phyloP scores from a whole-genome alignment of 1,284 basidiomycete genomes.

The Microbotryum silenes-acaulis region DNA sequence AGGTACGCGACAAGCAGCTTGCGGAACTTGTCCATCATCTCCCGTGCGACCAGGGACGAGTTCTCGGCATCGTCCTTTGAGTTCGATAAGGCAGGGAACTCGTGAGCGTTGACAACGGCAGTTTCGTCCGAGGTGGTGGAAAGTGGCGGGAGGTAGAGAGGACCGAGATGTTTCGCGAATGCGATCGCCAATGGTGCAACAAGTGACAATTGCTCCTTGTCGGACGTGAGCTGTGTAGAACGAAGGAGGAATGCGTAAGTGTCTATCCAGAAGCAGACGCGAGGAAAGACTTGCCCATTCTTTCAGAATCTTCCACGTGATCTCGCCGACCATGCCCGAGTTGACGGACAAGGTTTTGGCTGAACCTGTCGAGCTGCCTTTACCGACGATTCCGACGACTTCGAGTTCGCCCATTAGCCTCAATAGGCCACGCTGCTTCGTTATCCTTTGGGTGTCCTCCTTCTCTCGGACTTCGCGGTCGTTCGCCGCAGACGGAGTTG shows the following conservation, averaged over 20 bases:
- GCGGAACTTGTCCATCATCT: conserved; percentile 78
- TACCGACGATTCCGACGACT: conserved; percentile 58
- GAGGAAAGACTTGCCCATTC: conserved; percentile 52
- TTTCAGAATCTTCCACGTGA: conserved; percentile 41
- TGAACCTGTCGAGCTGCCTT: conserved; percentile 8
- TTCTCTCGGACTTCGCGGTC: conserved; percentile 80
- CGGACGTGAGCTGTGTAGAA: conserved; percentile 31
- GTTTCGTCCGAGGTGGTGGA: conserved; percentile 73
- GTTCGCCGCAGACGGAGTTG: conserved; percentile 45
- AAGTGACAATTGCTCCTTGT: conserved; percentile 34
- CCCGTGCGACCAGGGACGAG: conserved; percentile 59
- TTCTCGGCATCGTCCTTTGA: conserved; percentile 29
- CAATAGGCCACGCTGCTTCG: conserved; percentile 74
- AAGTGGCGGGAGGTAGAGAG: conserved; percentile 68
- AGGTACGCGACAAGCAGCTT: conserved; percentile 91
- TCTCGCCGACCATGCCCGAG: conserved; percentile 26
- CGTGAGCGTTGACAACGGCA: conserved; percentile 49
- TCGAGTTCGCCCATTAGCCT: conserved; percentile 85
- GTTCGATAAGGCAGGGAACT: conserved; percentile 47
- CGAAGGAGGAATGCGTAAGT: neutral
- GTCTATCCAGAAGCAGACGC: neutral
- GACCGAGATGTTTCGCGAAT: conserved; percentile 68
- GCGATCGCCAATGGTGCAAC: conserved; percentile 34
- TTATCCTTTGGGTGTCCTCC: conserved; percentile 72
- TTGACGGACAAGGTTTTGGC: too few species aligned